These are phyloP conservation scores for Podaxis carcinomalis DNA, from an alignment of 768 basidiomycete species.

Conservation along the genomic window DNA sequence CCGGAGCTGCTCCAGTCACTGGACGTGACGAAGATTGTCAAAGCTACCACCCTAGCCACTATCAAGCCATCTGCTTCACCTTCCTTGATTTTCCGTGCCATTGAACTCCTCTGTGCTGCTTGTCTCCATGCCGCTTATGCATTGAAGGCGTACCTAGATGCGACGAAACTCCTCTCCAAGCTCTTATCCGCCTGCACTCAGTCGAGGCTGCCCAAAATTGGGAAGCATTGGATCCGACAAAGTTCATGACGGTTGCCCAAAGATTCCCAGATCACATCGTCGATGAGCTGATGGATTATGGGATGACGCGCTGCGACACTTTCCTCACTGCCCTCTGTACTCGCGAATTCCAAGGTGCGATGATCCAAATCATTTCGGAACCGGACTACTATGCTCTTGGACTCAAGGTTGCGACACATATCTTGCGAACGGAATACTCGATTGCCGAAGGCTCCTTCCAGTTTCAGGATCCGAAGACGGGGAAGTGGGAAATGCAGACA, in stretches of 20 bases:
- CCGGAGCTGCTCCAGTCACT: conserved; percentile 34
- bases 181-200: conserved; percentile 46
- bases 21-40: conserved; percentile 40
- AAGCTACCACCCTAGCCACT: conserved; percentile 36
- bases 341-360: conserved; percentile 45
- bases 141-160: conserved; percentile 37
- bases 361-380: conserved; percentile 45
- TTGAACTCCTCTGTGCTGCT: conserved; percentile 40
- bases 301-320: conserved; percentile 12
- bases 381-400: conserved; percentile 38
- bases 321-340: conserved; percentile 36
- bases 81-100: conserved; percentile 47
- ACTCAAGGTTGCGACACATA: conserved; percentile 40
- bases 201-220: conserved; percentile 15
- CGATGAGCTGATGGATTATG: conserved; percentile 19
- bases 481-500: conserved; percentile 29
- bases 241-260: conserved; percentile 37
- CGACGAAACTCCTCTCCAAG: conserved; percentile 52
- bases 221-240: conserved; percentile 37
- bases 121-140: conserved; percentile 41
- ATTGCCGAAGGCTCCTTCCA: conserved; percentile 55
- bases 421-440: conserved; percentile 58
- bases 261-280: conserved; percentile 41
- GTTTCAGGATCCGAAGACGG: conserved; percentile 34
- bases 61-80: conserved; percentile 37